phyloP scores from a whole-genome alignment of 306 rosid species.

The Canavalia ensiformis region DNA sequence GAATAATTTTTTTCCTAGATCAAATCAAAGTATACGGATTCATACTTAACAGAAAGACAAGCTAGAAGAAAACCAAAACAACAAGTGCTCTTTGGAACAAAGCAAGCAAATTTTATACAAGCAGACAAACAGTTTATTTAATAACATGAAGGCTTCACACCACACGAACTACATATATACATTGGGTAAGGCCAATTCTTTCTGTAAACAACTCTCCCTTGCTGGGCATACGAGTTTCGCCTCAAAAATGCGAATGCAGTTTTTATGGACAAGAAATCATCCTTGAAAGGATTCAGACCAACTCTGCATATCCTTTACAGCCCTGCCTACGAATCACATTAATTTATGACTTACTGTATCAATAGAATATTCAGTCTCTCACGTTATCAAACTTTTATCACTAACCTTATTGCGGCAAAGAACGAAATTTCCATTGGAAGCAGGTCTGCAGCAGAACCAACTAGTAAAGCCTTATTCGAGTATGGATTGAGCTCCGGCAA shows the following conservation, averaged over 20 bases:
- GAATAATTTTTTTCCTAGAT: background rate
- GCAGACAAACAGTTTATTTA: background rate
- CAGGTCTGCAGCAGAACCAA: conserved; percentile 8
- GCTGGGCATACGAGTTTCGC: background rate
- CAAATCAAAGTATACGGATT: background rate
- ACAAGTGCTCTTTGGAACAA: background rate
- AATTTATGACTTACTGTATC: background rate
- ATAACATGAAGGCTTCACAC: background rate
- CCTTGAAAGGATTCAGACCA: conserved; percentile 21
- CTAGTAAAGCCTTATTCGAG: conserved; percentile 81
- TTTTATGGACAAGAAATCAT: conserved; percentile 13
- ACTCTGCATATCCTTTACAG: conserved; percentile 26
- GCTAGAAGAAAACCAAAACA: background rate
- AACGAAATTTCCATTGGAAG: conserved; percentile 34
- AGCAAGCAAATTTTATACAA: background rate
- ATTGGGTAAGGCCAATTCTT: background rate
- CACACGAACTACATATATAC: conserved; percentile 32
- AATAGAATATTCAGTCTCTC: background rate
- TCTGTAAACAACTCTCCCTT: conserved; percentile 2
- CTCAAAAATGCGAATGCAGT: conserved; percentile 24
- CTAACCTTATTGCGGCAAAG: conserved; percentile 30
- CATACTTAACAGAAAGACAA: background rate
- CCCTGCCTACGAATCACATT: background rate
- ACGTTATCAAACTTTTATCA: background rate
- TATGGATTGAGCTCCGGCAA: conserved; percentile 72